A percentile compares a stretch with the other conserved stretches of the same genome.
phyloP scores from a whole-genome alignment of 176 grass and related monocot species.

The Aechmea fasciata region DNA sequence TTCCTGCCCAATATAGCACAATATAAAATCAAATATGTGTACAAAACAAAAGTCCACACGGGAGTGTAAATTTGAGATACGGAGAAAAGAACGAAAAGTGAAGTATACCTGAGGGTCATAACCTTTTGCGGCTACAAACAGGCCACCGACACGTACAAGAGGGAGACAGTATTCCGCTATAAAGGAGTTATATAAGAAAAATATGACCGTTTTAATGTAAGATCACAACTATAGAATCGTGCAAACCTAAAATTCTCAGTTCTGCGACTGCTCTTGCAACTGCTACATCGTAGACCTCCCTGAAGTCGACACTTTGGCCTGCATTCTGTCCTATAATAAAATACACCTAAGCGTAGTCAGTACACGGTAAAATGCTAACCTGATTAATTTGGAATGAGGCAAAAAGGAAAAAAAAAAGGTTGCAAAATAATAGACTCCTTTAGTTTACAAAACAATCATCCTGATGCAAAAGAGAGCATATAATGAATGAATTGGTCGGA shows the following conservation, averaged over 20 bases:
- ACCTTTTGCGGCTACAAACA: slow-evolving; percentile 92
- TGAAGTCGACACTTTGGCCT: slow-evolving; percentile 56
- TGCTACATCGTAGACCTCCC: slow-evolving; percentile 74
- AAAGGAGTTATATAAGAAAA: slow-evolving; percentile 13
- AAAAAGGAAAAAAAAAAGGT: not conserved
- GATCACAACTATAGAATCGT: slow-evolving; percentile 3
- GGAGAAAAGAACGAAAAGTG: not conserved
- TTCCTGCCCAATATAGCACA: slow-evolving; percentile 36
- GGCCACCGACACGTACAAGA: slow-evolving; percentile 75
- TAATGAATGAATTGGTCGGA: no score
- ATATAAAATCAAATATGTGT: not conserved
- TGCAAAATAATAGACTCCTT: not conserved
- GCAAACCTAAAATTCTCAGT: slow-evolving; percentile 70
- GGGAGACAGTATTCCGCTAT: slow-evolving; percentile 90
- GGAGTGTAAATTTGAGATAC: slow-evolving; percentile 5
- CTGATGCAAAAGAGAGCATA: no score
- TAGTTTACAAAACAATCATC: no score
- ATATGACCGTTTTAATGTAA: slow-evolving; percentile 2
- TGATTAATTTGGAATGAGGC: not conserved
- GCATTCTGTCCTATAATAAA: slow-evolving; percentile 79
- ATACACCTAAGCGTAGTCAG: slow-evolving; percentile 27
- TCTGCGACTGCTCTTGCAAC: slow-evolving; percentile 86
- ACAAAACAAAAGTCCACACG: not conserved
- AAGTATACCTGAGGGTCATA: slow-evolving; percentile 60
- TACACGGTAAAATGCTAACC: not conserved